phyloP scores from a whole-genome alignment of 148 eudicot species.

The Camellia japonica region DNA sequence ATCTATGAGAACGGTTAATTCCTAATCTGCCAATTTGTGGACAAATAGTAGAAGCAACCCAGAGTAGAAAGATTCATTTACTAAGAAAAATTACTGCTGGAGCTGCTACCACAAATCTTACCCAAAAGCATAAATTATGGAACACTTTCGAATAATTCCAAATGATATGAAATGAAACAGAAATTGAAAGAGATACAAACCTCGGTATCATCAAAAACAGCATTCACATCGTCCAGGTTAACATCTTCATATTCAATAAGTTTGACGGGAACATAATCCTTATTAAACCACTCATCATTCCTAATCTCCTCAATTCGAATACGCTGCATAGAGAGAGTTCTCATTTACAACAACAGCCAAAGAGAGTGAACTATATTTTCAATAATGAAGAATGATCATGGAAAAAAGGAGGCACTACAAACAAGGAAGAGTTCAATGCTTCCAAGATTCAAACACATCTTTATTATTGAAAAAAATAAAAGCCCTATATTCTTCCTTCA shows the following conservation, averaged over 20 bases:
- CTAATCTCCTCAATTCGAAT: constrained; percentile 76
- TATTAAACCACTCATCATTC: constrained; percentile 90
- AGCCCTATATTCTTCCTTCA: no score
- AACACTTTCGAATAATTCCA: neutral
- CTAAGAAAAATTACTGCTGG: neutral
- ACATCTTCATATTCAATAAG: constrained; percentile 82
- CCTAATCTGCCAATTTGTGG: constrained; percentile 5
- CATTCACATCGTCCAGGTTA: constrained; percentile 90
- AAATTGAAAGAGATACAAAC: constrained; percentile 37
- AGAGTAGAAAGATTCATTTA: neutral
- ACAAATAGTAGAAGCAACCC: neutral
- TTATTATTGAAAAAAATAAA: no score
- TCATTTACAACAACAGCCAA: neutral
- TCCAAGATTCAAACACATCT: no score
- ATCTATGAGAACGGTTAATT: neutral
- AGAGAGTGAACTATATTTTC: neutral
- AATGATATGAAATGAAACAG: neutral
- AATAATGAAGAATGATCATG: constrained; percentile 32
- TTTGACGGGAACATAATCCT: constrained; percentile 69
- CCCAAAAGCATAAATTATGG: neutral
- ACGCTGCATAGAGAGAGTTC: constrained; percentile 45
- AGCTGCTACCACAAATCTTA: neutral
- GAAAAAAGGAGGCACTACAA: no score
- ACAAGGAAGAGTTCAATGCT: no score
- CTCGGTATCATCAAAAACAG: constrained; percentile 90